Evolutionary conservation across 2,329 filamentous ascomycete species (phyloP), one percentile per base, ranked within the genome.

Genomic region (Phialophora chinensis): DNA sequence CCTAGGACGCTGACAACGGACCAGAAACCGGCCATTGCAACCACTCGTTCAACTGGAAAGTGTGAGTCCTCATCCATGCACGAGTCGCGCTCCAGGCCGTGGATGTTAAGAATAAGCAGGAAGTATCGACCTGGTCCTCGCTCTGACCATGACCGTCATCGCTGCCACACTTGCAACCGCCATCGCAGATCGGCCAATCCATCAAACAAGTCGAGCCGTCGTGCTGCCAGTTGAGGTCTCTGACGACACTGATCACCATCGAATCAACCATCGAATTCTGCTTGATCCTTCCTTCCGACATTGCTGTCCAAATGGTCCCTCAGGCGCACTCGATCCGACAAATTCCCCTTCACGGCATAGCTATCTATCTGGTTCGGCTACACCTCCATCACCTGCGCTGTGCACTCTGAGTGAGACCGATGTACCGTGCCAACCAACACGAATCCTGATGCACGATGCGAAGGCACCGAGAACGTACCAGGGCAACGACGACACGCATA

Each of bases 11-110:
- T 29, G 20, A 52, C 10, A 17, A 11, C 49, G 4, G 8, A 27
- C 10, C 20, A 33, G 25, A 33, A 23, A 52, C 44, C 1, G 58
- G 58, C 2, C 20, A 12, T 12, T 60, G 58, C 44, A 47, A 50
- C 8, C 17, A 23, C 42, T 60, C 27, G 23, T 60, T 60, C 58
- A 50, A 50, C 58, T 60, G 58, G 58, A 60, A 52, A 23, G 27
- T 60, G 42, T 52, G 23, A 52, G 49, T 52, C 20, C 23, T 27
- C 10, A 5, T 20, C 20, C 23, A 23, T 2, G 2, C 14, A 17
- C 6, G 12, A 6, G 20, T 52, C 25, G 49, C 17, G 20, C n/a
- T 23, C 49, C 2, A 20, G 20, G 10, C 25, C 49, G 11, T 52
- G 38, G 7, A n/a, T 4, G 14, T 23, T 52, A 29, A 52, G 2